Evolutionary conservation across 2,329 filamentous ascomycete genomes (phyloP).

Genomic region (Penicillium verrucosum): DNA sequence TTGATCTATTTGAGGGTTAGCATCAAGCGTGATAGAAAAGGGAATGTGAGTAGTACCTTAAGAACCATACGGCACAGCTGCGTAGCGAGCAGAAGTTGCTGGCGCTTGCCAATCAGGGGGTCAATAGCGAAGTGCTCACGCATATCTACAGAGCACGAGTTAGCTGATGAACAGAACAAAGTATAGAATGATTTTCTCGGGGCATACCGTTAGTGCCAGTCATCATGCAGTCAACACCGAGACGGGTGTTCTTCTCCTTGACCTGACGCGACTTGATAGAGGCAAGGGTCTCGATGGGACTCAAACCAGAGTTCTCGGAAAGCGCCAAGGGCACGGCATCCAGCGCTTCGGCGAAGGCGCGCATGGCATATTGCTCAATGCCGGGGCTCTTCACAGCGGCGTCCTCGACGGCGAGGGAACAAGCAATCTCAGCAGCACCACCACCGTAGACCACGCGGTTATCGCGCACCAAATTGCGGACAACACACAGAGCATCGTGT

Average conservation of each 20-base stretch:
- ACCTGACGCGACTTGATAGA: constrained; percentile 95
- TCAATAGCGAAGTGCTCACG: constrained; percentile 97
- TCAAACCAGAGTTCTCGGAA: constrained; percentile 94
- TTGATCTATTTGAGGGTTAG: constrained; percentile 57
- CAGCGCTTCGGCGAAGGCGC: constrained; percentile 91
- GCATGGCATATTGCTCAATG: constrained; percentile 99
- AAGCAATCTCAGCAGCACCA: constrained; percentile 94
- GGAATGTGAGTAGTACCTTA: constrained; percentile 57
- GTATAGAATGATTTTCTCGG: neutral
- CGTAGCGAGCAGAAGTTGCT: constrained; percentile 92
- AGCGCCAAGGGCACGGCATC: constrained; percentile 93
- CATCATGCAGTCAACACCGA: constrained; percentile 98
- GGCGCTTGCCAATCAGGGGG: constrained; percentile 94
- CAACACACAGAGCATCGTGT: constrained; percentile 95
- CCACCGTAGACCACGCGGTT: constrained; percentile 98
- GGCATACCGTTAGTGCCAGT: constrained; percentile 75
- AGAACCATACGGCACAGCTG: constrained; percentile 98
- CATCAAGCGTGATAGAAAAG: neutral
- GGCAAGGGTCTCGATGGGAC: constrained; percentile 91
- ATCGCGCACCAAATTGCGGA: constrained; percentile 91
- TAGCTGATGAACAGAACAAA: constrained; percentile 1
- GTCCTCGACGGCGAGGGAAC: constrained; percentile 92
- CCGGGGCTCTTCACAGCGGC: constrained; percentile 91
- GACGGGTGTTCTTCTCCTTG: constrained; percentile 72
- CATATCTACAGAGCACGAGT: constrained; percentile 64